Percentiles rank a stretch among this genome's conserved stretches.
phyloP scores from a whole-genome alignment of 2,329 filamentous ascomycete species.

The Colletotrichum tropicale region DNA sequence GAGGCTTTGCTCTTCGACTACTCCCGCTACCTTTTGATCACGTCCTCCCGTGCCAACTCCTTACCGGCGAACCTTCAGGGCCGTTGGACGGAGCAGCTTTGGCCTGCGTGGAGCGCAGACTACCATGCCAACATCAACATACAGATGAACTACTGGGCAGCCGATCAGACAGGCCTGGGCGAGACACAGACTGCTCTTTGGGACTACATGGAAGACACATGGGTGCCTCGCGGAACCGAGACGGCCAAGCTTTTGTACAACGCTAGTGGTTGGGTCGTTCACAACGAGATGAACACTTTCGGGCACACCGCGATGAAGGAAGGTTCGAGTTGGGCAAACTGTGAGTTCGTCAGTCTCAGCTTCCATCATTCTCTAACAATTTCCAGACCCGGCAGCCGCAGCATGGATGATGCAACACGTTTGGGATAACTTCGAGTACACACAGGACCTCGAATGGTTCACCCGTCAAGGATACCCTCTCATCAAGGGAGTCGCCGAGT shows the following conservation, averaged over 20 bases:
- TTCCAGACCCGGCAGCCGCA: conserved; percentile 45
- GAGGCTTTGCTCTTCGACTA: conserved; percentile 59
- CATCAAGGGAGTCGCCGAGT: conserved; percentile 56
- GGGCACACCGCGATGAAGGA: conserved; percentile 53
- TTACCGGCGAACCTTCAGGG: conserved; percentile 64
- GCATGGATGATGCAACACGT: conserved; percentile 68
- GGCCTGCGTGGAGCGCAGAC: conserved; percentile 50
- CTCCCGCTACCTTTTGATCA: conserved; percentile 58
- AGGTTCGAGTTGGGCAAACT: conserved; percentile 33
- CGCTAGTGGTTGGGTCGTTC: conserved; percentile 59
- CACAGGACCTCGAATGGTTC: conserved; percentile 51
- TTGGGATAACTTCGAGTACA: conserved; percentile 61
- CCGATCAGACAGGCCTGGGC: conserved; percentile 56
- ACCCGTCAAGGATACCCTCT: conserved; percentile 53
- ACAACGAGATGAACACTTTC: conserved; percentile 64
- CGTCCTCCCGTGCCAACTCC: conserved; percentile 52
- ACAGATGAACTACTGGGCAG: conserved; percentile 66
- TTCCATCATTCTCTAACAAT: conserved; percentile 32
- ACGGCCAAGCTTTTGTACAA: conserved; percentile 59
- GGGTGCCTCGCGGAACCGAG: conserved; percentile 56
- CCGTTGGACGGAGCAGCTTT: conserved; percentile 53
- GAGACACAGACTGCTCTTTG: conserved; percentile 50
- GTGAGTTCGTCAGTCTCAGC: conserved; percentile 16
- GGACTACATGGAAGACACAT: conserved; percentile 57
- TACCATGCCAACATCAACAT: conserved; percentile 65